Evolutionary conservation across 2,329 filamentous ascomycete species (phyloP), one percentile per base, ranked within the genome.

Genomic region (Colletotrichum graminicola): DNA sequence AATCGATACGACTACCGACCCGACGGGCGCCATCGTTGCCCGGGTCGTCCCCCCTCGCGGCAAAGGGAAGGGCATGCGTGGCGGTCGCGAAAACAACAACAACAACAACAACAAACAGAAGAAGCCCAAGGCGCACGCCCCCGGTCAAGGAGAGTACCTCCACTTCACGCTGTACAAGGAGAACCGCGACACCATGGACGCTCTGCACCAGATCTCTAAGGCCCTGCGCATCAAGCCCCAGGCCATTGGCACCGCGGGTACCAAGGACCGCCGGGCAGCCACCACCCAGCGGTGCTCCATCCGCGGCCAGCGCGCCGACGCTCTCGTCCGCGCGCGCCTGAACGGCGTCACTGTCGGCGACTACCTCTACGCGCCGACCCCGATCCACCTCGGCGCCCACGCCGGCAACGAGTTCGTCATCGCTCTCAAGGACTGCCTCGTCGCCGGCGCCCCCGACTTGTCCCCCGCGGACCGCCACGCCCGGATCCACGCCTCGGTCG

Each of bases 181-280:
- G 83, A 98, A 98, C 83, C 95, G 95, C 78, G 95, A 98, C 79
- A 98, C 95, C 1, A 97, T 97, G 93, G 95, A 98, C 76, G 92
- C 94, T 0, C 86, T 97, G 64, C 91, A 90, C 64, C 93, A 92
- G 77, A 87, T 98, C 51, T 89, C 91, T 1, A 92, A 92, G 54
- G 88, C 92, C 74, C 82, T 97, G 73, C 93, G 92, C 78, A 85
- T 93, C 74, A 94, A 93, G 79, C 86, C 88, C 34, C 93, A 95
- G 75, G 87, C 90, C 69, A 95, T 97, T 76, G 85, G 84, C 56
- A 89, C 89, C 65, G 94, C 95, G 4, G 95, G 95, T 11, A 98
- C 94, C 70, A 98, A 98, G 81, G 95, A 98, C 79, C 89, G 94
- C 57, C 91, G 95, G 74, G 95, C 93, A 32, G 94, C 94, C 54